Evolutionary conservation across 129 eudicot genomes (phyloP).

Genomic region (Flaveria bidentis): DNA sequence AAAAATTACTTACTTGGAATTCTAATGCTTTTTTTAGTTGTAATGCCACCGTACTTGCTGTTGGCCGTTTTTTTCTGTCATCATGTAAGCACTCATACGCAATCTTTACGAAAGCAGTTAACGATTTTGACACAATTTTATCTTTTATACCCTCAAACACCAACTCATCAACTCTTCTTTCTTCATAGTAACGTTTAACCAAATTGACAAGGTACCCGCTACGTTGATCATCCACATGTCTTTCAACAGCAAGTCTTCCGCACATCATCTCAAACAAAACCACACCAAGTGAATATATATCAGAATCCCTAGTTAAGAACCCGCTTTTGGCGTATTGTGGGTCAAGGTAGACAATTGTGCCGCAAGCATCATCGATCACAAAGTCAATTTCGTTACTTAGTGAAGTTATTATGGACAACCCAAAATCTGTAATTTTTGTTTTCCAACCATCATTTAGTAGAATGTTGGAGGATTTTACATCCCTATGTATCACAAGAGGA

Average conservation of each 20-base stretch:
- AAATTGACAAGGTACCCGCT: not conserved
- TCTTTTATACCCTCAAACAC: not conserved
- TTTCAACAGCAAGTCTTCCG: not conserved
- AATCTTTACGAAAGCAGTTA: not conserved
- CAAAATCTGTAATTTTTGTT: not conserved
- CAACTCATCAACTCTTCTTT: not conserved
- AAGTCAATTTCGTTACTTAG: not conserved
- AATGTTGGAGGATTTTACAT: not conserved
- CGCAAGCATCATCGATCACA: not conserved
- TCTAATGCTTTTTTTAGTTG: slow-evolving; percentile 3
- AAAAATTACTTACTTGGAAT: not conserved
- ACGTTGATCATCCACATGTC: not conserved
- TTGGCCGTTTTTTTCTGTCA: not conserved
- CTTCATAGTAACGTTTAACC: not conserved
- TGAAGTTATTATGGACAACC: not conserved
- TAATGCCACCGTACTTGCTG: not conserved
- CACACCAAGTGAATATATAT: slow-evolving; percentile 5
- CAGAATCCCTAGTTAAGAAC: not conserved
- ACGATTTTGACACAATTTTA: not conserved
- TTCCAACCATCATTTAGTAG: not conserved
- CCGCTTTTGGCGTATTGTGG: not conserved
- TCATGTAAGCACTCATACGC: not conserved
- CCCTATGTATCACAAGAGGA: slow-evolving; percentile 1
- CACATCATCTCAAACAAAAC: slow-evolving; percentile 7
- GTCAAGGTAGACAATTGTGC: not conserved